phyloP scores from a whole-genome alignment of 2,329 filamentous ascomycete species.

The Fusarium floridanum region DNA sequence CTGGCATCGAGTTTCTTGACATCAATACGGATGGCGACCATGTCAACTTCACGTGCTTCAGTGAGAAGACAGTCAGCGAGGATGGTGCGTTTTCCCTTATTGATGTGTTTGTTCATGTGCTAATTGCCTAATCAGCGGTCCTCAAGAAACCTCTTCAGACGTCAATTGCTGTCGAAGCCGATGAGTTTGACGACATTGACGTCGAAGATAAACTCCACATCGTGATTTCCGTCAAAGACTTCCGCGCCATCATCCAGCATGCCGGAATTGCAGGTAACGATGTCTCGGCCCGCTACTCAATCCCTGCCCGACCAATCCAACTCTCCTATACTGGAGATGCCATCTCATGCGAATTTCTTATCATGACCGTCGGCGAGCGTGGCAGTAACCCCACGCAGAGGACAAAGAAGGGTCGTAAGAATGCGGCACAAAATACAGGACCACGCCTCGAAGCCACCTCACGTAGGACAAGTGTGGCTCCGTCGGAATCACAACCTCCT shows the following conservation, averaged over 20 bases:
- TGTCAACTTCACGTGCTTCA: slow-evolving; percentile 84
- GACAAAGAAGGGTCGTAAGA: slow-evolving; percentile 61
- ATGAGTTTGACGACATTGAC: slow-evolving; percentile 81
- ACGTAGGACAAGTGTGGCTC: slow-evolving; percentile 58
- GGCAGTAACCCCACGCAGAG: slow-evolving; percentile 62
- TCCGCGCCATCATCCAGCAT: slow-evolving; percentile 82
- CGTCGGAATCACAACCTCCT: slow-evolving; percentile 48
- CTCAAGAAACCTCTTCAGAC: slow-evolving; percentile 85
- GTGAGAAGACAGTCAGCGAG: slow-evolving; percentile 80
- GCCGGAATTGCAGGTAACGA: slow-evolving; percentile 77
- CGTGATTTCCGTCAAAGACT: slow-evolving; percentile 85
- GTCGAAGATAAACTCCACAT: slow-evolving; percentile 83
- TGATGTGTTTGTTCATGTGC: neutral
- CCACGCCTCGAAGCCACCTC: slow-evolving; percentile 63
- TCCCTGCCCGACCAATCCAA: slow-evolving; percentile 78
- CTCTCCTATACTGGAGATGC: slow-evolving; percentile 78
- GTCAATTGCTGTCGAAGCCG: slow-evolving; percentile 80
- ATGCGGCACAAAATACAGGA: slow-evolving; percentile 48
- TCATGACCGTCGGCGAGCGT: slow-evolving; percentile 84
- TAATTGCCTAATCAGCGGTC: slow-evolving; percentile 65
- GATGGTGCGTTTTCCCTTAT: slow-evolving; percentile 37
- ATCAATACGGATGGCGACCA: slow-evolving; percentile 80
- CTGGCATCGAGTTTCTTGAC: slow-evolving; percentile 84
- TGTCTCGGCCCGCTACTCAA: slow-evolving; percentile 77
- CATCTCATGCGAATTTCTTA: slow-evolving; percentile 80